These are phyloP conservation scores for Fonsecaea monophora DNA, from an alignment of 2,329 filamentous ascomycete genomes.

Conservation along the genomic window DNA sequence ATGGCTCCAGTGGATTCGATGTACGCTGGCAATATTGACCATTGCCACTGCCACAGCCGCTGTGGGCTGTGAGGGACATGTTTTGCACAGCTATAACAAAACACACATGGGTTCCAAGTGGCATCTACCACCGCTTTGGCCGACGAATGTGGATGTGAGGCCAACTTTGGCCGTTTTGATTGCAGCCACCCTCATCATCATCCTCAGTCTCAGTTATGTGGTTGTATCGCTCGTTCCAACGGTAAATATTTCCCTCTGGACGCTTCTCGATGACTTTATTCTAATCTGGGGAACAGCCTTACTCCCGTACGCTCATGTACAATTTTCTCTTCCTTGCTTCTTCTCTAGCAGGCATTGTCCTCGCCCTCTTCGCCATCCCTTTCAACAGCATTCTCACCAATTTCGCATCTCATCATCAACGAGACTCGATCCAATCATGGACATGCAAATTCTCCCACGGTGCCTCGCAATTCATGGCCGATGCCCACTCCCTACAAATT, in stretches of 20 bases:
- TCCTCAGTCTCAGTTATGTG: constrained; percentile 42
- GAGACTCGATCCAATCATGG: constrained; percentile 39
- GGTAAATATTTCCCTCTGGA: constrained; percentile 22
- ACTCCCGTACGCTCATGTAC: constrained; percentile 35
- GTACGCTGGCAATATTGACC: constrained; percentile 46
- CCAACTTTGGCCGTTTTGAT: constrained; percentile 48
- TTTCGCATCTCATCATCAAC: constrained; percentile 16
- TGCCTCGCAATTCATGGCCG: constrained; percentile 33
- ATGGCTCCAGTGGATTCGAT: constrained; percentile 45
- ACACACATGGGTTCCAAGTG: constrained; percentile 46
- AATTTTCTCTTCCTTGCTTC: constrained; percentile 31
- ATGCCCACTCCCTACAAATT: constrained; percentile 32
- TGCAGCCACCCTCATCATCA: constrained; percentile 48
- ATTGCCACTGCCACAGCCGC: constrained; percentile 44
- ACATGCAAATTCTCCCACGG: constrained; percentile 38
- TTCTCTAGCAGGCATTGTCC: constrained; percentile 26
- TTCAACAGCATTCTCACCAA: constrained; percentile 37
- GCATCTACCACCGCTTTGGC: constrained; percentile 50
- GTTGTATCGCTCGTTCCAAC: constrained; percentile 30
- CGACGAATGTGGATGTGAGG: constrained; percentile 50
- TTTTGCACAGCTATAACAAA: constrained; percentile 48
- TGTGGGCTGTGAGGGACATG: constrained; percentile 48
- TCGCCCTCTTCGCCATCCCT: constrained; percentile 31
- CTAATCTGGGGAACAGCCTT: constrained; percentile 25
- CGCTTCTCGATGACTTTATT: not conserved